Conservation (phyloP, 1,284 basidiomycete species). For the Trametes hirsuta region DNA sequence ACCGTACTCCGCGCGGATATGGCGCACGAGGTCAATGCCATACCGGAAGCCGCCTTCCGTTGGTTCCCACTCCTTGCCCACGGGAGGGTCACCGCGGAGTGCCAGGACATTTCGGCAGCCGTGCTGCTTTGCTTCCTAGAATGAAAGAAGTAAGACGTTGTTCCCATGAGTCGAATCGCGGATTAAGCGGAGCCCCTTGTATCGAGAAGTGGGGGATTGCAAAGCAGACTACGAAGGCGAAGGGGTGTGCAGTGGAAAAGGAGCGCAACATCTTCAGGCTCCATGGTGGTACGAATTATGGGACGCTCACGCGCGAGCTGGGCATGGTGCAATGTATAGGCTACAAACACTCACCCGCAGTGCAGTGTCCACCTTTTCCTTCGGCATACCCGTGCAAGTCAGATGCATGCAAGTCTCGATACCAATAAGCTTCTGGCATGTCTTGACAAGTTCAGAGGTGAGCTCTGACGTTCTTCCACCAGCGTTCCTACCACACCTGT, state of each 20-base stretch:
- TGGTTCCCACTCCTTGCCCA: constrained; percentile 89
- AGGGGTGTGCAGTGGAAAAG: not conserved
- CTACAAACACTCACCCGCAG: constrained; percentile 61
- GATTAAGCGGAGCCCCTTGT: not conserved
- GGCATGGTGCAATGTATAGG: no score
- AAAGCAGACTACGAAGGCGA: not conserved
- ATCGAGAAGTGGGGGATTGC: not conserved
- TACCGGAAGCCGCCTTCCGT: constrained; percentile 88
- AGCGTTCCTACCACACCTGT: constrained; percentile 72
- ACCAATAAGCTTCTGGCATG: constrained; percentile 89
- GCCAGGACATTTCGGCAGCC: constrained; percentile 97
- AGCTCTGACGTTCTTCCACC: constrained; percentile 93
- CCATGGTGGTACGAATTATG: no score
- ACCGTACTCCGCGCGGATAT: constrained; percentile 81
- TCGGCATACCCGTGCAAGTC: constrained; percentile 98
- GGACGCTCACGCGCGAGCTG: no score
- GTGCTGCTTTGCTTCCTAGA: constrained; percentile 85
- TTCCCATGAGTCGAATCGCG: not conserved
- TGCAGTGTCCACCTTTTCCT: constrained; percentile 91
- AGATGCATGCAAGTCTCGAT: constrained; percentile 98
- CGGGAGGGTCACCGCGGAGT: constrained; percentile 91
- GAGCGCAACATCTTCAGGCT: no score
- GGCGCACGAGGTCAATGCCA: constrained; percentile 88
- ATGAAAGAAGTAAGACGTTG: not conserved
- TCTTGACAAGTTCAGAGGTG: constrained; percentile 95